phyloP scores from a whole-genome alignment of 2,329 filamentous ascomycete species.

The Alternaria infectoria region DNA sequence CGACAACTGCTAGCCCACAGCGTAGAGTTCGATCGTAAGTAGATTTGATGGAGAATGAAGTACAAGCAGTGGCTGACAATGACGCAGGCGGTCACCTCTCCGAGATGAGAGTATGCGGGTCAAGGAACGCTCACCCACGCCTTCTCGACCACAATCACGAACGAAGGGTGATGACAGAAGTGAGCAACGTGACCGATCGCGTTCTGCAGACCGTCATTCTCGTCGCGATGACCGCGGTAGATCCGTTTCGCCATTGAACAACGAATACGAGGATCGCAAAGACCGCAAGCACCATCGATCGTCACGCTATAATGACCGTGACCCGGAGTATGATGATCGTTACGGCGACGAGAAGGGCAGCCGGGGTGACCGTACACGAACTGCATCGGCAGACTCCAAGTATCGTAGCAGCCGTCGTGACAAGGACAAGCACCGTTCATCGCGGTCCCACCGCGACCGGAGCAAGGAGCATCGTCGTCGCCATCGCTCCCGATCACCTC shows the following conservation, averaged over 20 bases:
- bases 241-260: slow-evolving; percentile 54
- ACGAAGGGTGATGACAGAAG: slow-evolving; percentile 29
- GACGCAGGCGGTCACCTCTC: slow-evolving; percentile 38
- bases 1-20: slow-evolving; percentile 30
- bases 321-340: slow-evolving; percentile 46
- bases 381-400: slow-evolving; percentile 66
- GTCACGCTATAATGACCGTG: slow-evolving; percentile 48
- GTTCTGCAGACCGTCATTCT: slow-evolving; percentile 53
- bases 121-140: slow-evolving; percentile 50
- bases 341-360: slow-evolving; percentile 58
- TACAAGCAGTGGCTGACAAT: slow-evolving; percentile 6
- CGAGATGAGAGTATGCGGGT: slow-evolving; percentile 43
- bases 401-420: slow-evolving; percentile 65
- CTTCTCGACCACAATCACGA: slow-evolving; percentile 50
- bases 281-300: slow-evolving; percentile 58
- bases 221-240: slow-evolving; percentile 57
- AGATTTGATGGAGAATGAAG: neutral
- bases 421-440: slow-evolving; percentile 52
- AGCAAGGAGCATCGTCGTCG: slow-evolving; percentile 54
- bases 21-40: slow-evolving; percentile 42
- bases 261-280: slow-evolving; percentile 45
- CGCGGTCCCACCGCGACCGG: slow-evolving; percentile 54
- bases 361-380: slow-evolving; percentile 64
- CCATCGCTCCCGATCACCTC: slow-evolving; percentile 51
- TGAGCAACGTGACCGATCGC: slow-evolving; percentile 28